A percentile compares a stretch with the other conserved stretches of the same genome.
Conservation (phyloP, 768 basidiomycete species). For the Lactifluus echinatus region DNA sequence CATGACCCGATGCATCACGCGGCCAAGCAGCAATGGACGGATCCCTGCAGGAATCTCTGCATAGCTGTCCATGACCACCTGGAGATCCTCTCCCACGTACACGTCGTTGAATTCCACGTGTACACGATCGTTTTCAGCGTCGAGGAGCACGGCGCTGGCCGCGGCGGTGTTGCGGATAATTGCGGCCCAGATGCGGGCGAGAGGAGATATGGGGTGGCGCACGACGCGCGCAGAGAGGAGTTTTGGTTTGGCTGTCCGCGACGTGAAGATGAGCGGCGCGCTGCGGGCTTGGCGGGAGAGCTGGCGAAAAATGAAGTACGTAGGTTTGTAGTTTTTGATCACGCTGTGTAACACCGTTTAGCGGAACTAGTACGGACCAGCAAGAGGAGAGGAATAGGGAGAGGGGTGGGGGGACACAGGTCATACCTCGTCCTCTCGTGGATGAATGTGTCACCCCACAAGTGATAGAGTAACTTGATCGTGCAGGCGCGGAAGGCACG, state of each 20-base stretch:
- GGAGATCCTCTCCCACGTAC: conserved; percentile 6
- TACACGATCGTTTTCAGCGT: conserved; percentile 1
- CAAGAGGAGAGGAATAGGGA: not conserved
- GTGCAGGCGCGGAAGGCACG: conserved; percentile 14
- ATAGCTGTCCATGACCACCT: conserved; percentile 8
- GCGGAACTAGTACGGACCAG: not conserved
- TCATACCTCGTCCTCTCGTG: conserved; percentile 11
- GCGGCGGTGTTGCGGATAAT: conserved; percentile 12
- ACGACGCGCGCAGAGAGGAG: conserved; percentile 14
- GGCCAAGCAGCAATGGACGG: conserved; percentile 9
- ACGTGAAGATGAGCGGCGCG: conserved; percentile 1
- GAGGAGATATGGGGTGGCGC: conserved; percentile 18
- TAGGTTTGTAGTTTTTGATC: conserved; percentile 17
- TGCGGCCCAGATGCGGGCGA: conserved; percentile 17
- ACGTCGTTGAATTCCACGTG: conserved; percentile 9
- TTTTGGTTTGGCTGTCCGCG: not conserved
- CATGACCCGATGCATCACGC: conserved; percentile 10
- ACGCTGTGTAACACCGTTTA: conserved; percentile 5
- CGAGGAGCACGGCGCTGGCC: conserved; percentile 8
- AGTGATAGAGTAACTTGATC: conserved; percentile 14
- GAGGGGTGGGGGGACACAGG: not conserved
- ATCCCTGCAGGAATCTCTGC: conserved; percentile 13
- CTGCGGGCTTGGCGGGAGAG: conserved; percentile 6
- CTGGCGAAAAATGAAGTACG: conserved; percentile 5
- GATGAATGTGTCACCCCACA: conserved; percentile 20